These are phyloP conservation scores for Nitzschia sp. DNA, from an alignment of 108 stramenopile species.

Conservation along the genomic window DNA sequence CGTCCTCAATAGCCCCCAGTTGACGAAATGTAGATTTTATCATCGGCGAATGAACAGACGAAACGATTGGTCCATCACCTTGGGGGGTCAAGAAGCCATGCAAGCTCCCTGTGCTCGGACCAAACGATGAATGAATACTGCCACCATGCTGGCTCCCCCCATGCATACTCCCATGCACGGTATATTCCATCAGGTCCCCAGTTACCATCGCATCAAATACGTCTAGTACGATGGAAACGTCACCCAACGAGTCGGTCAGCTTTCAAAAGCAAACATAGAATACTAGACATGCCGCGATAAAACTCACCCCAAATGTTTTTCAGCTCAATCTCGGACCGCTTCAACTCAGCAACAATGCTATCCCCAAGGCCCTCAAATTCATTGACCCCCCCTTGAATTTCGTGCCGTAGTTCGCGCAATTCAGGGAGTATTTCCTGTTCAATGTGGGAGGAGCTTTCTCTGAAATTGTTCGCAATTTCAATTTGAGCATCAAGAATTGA, in stretches of 20 bases:
- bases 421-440: conserved; percentile 35
- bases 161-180: conserved; percentile 35
- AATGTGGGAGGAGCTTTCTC: conserved; percentile 29
- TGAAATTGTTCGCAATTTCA: conserved; percentile 17
- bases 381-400: not conserved
- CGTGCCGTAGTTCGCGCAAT: conserved; percentile 17
- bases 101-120: conserved; percentile 22
- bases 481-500: conserved; percentile 32
- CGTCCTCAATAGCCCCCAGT: conserved; percentile 49
- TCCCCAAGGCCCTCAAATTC: conserved; percentile 43
- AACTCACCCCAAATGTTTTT: conserved; percentile 67
- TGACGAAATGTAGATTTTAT: conserved; percentile 29
- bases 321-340: conserved; percentile 65
- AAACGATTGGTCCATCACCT: conserved; percentile 28
- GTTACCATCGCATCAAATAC: conserved; percentile 45
- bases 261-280: no score
- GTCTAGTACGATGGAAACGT: conserved; percentile 14
- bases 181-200: conserved; percentile 41
- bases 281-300: not conserved
- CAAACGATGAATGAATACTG: conserved; percentile 24
- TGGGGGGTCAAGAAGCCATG: conserved; percentile 26
- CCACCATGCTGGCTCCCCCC: conserved; percentile 33
- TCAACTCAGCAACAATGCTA: conserved; percentile 61
- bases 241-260: no score
- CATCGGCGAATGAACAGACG: conserved; percentile 28